phyloP scores from a whole-genome alignment of 768 basidiomycete genomes.

The Serendipita indica region DNA sequence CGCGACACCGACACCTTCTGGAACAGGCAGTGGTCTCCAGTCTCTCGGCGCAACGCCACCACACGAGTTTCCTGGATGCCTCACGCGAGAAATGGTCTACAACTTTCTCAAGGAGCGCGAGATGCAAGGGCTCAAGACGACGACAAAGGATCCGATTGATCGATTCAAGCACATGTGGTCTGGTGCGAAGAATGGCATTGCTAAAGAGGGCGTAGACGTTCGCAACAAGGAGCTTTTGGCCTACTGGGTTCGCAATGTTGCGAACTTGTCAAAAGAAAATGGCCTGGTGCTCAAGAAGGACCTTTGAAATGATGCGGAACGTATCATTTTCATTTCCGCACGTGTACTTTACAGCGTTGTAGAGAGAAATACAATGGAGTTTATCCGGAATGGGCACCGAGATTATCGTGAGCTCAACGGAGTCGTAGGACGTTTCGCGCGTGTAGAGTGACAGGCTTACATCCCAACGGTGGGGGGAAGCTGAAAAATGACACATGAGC shows the following conservation, averaged over 20 bases:
- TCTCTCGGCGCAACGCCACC: neutral
- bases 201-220: constrained; percentile 1
- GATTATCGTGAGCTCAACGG: neutral
- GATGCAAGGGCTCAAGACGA: neutral
- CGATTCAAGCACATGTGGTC: constrained; percentile 6
- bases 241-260: neutral
- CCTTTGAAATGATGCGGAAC: too few relatives aligned
- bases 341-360: too few relatives aligned
- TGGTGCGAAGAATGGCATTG: neutral
- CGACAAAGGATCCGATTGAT: constrained; percentile 7
- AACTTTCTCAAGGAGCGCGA: neutral
- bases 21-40: neutral
- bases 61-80: neutral
- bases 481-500: neutral
- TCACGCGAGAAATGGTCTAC: constrained; percentile 7
- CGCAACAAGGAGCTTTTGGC: constrained; percentile 2
- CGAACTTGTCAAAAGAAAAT: constrained; percentile 11
- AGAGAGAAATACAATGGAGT: too few relatives aligned
- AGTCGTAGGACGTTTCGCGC: neutral
- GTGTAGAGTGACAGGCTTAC: neutral
- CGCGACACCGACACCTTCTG: neutral
- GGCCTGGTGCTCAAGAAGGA: constrained; percentile 21
- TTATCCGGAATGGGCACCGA: too few relatives aligned
- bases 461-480: neutral
- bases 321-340: too few relatives aligned